phyloP scores from a whole-genome alignment of 2,329 filamentous ascomycete species.

The Davidsoniella australis region DNA sequence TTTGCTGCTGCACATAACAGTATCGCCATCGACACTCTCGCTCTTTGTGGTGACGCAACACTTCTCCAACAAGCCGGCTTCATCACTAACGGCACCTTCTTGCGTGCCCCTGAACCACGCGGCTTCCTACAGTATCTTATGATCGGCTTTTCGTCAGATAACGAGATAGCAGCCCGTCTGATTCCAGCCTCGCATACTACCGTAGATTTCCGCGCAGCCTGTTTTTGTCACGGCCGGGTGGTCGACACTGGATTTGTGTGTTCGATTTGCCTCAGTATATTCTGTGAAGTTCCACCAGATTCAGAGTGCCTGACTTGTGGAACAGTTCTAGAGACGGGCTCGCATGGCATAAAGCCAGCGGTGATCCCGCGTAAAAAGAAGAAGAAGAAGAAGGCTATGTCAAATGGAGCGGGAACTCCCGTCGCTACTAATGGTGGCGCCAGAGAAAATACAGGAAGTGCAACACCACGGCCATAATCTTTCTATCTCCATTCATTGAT shows the following conservation, averaged over 20 bases:
- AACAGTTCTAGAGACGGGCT: conserved; percentile 57
- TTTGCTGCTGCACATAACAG: conserved; percentile 81
- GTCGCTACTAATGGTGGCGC: conserved; percentile 21
- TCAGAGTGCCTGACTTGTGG: conserved; percentile 71
- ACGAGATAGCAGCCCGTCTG: conserved; percentile 39
- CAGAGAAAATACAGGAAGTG: conserved; percentile 40
- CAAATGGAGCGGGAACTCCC: conserved; percentile 16
- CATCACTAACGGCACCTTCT: conserved; percentile 41
- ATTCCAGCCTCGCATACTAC: conserved; percentile 66
- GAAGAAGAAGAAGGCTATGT: conserved; percentile 52
- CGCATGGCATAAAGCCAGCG: conserved; percentile 60
- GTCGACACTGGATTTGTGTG: conserved; percentile 91
- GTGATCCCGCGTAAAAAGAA: conserved; percentile 56
- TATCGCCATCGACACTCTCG: conserved; percentile 83
- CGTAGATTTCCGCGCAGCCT: conserved; percentile 94
- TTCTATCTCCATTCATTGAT: not conserved
- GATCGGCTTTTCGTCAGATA: conserved; percentile 70
- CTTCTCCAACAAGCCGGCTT: conserved; percentile 80
- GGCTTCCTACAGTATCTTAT: conserved; percentile 85
- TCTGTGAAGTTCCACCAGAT: conserved; percentile 48
- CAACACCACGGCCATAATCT: conserved; percentile 33
- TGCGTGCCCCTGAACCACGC: conserved; percentile 36
- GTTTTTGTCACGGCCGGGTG: conserved; percentile 85
- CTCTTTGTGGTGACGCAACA: conserved; percentile 69
- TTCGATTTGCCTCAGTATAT: conserved; percentile 90